phyloP scores from a whole-genome alignment of 1,284 basidiomycete genomes.

The Trichosporon sp. region DNA sequence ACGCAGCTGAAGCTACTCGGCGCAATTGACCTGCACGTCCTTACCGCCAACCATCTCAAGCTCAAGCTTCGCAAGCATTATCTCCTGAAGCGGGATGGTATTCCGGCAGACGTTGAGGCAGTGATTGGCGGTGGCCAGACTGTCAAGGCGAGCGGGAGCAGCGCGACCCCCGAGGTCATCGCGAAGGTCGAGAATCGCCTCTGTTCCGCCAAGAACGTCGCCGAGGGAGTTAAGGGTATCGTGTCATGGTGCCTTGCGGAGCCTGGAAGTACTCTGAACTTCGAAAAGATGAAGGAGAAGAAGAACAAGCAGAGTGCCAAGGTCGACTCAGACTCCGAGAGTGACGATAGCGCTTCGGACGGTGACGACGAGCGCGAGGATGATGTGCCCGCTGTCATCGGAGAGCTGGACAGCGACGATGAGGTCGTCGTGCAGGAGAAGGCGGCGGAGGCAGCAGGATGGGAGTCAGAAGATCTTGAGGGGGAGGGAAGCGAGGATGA shows the following conservation, averaged over 20 bases:
- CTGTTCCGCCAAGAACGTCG: conserved; percentile 68
- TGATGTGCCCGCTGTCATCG: background rate
- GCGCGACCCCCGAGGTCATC: conserved; percentile 50
- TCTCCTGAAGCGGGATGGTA: conserved; percentile 37
- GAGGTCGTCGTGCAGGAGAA: conserved; percentile 37
- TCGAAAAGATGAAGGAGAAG: conserved; percentile 24
- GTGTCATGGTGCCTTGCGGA: conserved; percentile 51
- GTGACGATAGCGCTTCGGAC: conserved; percentile 6
- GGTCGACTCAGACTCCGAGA: conserved; percentile 5
- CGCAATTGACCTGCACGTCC: conserved; percentile 58
- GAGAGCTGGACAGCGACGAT: conserved; percentile 16
- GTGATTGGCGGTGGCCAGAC: conserved; percentile 16
- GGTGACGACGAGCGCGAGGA: conserved; percentile 14
- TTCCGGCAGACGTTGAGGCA: conserved; percentile 46
- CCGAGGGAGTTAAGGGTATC: conserved; percentile 56
- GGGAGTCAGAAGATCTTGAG: conserved; percentile 53
- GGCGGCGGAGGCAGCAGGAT: conserved; percentile 52
- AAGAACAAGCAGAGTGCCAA: conserved; percentile 15
- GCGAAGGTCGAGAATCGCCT: conserved; percentile 67
- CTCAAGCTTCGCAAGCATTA: conserved; percentile 71
- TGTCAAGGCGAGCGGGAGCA: conserved; percentile 22
- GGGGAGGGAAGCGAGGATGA: conserved; percentile 29
- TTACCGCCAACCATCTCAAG: conserved; percentile 60
- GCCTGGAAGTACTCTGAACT: conserved; percentile 36
- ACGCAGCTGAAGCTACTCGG: conserved; percentile 64